Evolutionary conservation across 2,329 filamentous ascomycete genomes (phyloP).

Genomic region (Diplodia seriata): DNA sequence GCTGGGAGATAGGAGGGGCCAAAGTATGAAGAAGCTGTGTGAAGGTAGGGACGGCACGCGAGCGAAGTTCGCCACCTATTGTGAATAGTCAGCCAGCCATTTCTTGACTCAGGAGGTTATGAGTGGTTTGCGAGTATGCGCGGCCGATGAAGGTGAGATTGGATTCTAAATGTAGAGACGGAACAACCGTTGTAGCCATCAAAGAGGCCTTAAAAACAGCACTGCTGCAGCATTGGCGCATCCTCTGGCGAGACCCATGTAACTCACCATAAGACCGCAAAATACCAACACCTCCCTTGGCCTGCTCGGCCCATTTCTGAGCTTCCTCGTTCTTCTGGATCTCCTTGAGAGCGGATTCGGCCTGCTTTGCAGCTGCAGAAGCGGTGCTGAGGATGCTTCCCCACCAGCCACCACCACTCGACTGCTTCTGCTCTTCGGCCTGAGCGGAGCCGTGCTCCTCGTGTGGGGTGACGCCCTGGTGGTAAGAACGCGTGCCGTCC

Average conservation of each 20-base stretch:
- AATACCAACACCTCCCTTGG: conserved; percentile 80
- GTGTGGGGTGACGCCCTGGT: conserved; percentile 74
- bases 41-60: conserved; percentile 88
- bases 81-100: background rate
- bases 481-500: conserved; percentile 76
- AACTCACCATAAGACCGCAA: conserved; percentile 75
- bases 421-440: conserved; percentile 54
- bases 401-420: conserved; percentile 60
- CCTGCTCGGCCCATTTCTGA: conserved; percentile 93
- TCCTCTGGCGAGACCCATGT: conserved; percentile 33
- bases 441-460: conserved; percentile 62
- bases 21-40: conserved; percentile 94
- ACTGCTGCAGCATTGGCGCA: no score
- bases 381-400: conserved; percentile 83
- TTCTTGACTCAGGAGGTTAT: background rate
- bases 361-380: conserved; percentile 76
- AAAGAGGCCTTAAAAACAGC: no score
- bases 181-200: no score
- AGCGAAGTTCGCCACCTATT: conserved; percentile 73
- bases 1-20: conserved; percentile 93
- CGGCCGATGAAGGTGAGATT: no score
- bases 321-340: conserved; percentile 97
- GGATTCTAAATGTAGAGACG: no score
- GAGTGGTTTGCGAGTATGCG: no score
- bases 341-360: conserved; percentile 90